phyloP scores from a whole-genome alignment of 1,139 yeast genomes.

The Suhomyces chickasaworum region DNA sequence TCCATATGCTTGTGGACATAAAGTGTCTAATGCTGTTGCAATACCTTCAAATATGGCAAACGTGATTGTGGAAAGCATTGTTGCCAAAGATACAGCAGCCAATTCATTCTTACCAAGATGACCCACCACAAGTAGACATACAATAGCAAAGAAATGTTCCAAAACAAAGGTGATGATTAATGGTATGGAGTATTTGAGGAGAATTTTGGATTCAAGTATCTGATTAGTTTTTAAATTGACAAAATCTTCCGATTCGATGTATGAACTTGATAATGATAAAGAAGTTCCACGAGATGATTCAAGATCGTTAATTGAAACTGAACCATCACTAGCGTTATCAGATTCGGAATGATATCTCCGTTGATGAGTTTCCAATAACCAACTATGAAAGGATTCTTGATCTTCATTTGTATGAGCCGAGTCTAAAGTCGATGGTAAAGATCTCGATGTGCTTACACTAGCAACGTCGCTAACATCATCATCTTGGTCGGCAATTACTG shows the following conservation, averaged over 20 bases:
- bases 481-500: slow-evolving; percentile 42
- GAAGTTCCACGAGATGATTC: slow-evolving; percentile 11
- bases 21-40: slow-evolving; percentile 60
- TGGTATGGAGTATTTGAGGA: slow-evolving; percentile 62
- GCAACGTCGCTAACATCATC: slow-evolving; percentile 53
- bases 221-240: slow-evolving; percentile 48
- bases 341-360: slow-evolving; percentile 46
- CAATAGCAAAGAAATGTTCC: slow-evolving; percentile 72
- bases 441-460: slow-evolving; percentile 55
- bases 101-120: slow-evolving; percentile 70
- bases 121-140: slow-evolving; percentile 71
- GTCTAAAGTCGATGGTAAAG: slow-evolving; percentile 65
- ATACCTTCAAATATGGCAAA: slow-evolving; percentile 86
- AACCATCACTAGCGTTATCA: slow-evolving; percentile 10
- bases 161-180: slow-evolving; percentile 65
- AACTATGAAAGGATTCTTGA: slow-evolving; percentile 54
- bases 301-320: slow-evolving; percentile 10
- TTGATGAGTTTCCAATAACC: slow-evolving; percentile 72
- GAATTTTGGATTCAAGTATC: slow-evolving; percentile 47
- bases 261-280: slow-evolving; percentile 14
- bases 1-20: slow-evolving; percentile 77
- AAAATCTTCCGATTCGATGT: slow-evolving; percentile 38
- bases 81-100: slow-evolving; percentile 82
- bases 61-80: slow-evolving; percentile 86
- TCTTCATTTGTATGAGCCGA: slow-evolving; percentile 52